Evolutionary conservation across 225 moss, liverwort and hornwort species (phyloP), one percentile per base, ranked within the genome.

Genomic region (Physcomitrium patens): DNA sequence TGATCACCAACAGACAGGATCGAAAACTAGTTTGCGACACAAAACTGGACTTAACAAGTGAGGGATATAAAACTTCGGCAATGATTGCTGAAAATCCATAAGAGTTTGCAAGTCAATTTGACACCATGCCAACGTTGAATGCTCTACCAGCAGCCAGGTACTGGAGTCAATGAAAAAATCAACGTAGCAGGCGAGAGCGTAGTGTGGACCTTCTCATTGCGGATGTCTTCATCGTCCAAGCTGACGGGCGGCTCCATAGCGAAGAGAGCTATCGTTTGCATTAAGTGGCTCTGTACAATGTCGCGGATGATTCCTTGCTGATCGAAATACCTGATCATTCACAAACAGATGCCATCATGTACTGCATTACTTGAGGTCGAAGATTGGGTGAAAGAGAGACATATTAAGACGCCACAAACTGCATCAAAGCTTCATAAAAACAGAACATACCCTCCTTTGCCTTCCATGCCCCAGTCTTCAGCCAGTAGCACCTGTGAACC

Each of bases 161-260:
- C 31, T 37, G 4, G 31, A 37, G 31, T 37, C 31, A 37, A 37
- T 37, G 63, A 7, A n/a, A 53, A 63, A 49, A 8, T 24, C 51
- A 61, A 23, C 52, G 3, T 58, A 3, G 58, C 24, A 20, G 55
- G 9, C 43, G 43, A 37, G 31, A 28, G 28, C 3, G 59, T 60
- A 59, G 15, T 45, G 28, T 10, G 48, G 9, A 96, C 96, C 96
- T 96, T 96, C 81, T 96, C 96, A 68, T 96, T 91, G 56, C 93
- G 89, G 70, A 96, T 94, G 74, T 96, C 92, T 59, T 96, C 93
- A 42, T 92, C 96, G 77, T 96, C 90, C 69, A 96, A 81, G 72
- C 88, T 90, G 47, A 96, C 96, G 12, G 96, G 96, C 42, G 96
- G 96, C 72, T 96, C 96, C 96, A 96, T 96, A 18, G 96, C 96